These are phyloP conservation scores for Triticum monococcum DNA, from an alignment of 176 grass and related monocot genomes.

Conservation along the genomic window DNA sequence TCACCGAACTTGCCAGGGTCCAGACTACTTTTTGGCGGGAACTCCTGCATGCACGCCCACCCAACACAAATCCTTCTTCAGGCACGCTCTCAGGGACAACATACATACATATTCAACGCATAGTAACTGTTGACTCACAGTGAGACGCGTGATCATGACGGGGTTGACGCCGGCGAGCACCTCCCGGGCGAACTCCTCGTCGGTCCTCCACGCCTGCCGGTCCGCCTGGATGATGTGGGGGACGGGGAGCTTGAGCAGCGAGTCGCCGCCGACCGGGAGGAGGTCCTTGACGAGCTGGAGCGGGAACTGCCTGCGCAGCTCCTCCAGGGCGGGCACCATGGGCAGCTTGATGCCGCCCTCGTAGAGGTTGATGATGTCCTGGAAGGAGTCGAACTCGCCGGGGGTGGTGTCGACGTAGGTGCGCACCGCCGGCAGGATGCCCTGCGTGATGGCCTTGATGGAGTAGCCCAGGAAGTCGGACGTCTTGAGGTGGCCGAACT, in stretches of 20 bases:
- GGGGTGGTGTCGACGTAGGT: conserved; percentile 37
- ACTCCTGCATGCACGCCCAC: conserved; percentile 49
- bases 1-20: conserved; percentile 71
- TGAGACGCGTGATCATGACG: conserved; percentile 59
- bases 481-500: conserved; percentile 68
- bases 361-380: conserved; percentile 56
- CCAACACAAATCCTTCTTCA: background rate
- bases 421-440: conserved; percentile 41
- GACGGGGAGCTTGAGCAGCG: conserved; percentile 47
- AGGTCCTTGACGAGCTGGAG: conserved; percentile 64
- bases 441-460: conserved; percentile 46
- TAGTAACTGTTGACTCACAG: conserved; percentile 5
- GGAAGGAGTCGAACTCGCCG: conserved; percentile 63
- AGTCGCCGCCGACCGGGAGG: conserved; percentile 45
- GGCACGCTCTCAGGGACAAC: background rate
- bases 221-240: conserved; percentile 56
- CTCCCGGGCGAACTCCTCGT: conserved; percentile 88
- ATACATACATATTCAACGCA: too few relatives aligned
- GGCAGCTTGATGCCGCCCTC: conserved; percentile 53
- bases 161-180: conserved; percentile 93
- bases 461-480: conserved; percentile 57
- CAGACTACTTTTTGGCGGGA: conserved; percentile 71
- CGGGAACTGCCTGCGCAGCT: conserved; percentile 42
- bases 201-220: conserved; percentile 62
- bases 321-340: conserved; percentile 36